Conservation (phyloP, 2,329 filamentous ascomycete species). For the Colletotrichum brevisporum region DNA sequence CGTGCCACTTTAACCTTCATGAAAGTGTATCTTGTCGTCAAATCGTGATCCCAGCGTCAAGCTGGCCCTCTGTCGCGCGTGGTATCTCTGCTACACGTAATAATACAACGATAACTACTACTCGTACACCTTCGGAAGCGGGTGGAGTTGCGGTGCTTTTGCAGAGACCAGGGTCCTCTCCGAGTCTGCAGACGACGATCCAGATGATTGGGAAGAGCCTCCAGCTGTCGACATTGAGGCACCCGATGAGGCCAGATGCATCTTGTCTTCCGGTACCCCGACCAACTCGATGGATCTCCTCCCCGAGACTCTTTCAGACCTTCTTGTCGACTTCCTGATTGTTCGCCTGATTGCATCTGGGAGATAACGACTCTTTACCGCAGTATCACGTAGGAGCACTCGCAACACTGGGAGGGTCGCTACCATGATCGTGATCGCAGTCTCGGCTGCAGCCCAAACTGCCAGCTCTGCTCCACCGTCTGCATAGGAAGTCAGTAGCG, state of each 20-base stretch:
- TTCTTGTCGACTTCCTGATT: conserved; percentile 6
- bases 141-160: neutral
- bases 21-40: conserved; percentile 8
- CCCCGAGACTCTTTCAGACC: conserved; percentile 18
- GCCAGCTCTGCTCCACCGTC: conserved; percentile 36
- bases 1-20: neutral
- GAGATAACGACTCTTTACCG: conserved; percentile 23
- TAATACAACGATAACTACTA: neutral
- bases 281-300: neutral
- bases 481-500: conserved; percentile 44
- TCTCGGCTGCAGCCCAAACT: conserved; percentile 46
- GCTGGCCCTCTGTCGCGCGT: neutral
- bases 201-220: conserved; percentile 19
- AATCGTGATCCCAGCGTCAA: conserved; percentile 21
- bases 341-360: conserved; percentile 30
- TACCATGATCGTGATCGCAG: conserved; percentile 52
- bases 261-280: conserved; percentile 5
- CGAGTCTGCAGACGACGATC: conserved; percentile 28
- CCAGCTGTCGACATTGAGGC: conserved; percentile 33
- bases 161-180: conserved; percentile 8
- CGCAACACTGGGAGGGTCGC: conserved; percentile 50
- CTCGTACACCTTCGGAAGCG: neutral
- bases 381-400: conserved; percentile 31
- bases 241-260: conserved; percentile 16
- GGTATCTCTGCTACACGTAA: neutral